phyloP scores from a whole-genome alignment of 495 filamentous ascomycete genomes.

The Talaromyces wortmannii region DNA sequence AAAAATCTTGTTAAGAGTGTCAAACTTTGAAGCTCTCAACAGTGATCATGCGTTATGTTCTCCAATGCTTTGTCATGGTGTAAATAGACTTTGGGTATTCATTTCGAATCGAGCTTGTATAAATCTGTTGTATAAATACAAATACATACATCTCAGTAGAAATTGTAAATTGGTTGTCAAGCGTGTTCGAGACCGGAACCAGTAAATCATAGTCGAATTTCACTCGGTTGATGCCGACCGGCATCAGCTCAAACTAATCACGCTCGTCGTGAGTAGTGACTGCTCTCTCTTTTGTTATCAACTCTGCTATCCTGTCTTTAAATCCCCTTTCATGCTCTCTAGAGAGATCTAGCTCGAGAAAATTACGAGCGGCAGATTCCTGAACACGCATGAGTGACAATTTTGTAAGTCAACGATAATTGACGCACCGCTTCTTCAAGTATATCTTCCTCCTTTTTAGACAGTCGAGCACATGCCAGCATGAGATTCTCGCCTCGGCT shows the following conservation, averaged over 20 bases:
- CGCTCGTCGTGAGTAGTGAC: neutral
- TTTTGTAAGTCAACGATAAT: constrained; percentile 4
- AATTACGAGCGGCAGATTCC: constrained; percentile 27
- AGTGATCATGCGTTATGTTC: neutral
- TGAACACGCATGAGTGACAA: constrained; percentile 1
- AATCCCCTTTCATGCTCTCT: neutral
- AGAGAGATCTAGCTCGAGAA: constrained; percentile 23
- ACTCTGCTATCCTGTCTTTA: constrained; percentile 1
- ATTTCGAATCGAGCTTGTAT: neutral
- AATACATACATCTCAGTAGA: neutral
- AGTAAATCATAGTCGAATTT: neutral
- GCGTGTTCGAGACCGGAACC: neutral
- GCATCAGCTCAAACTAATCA: neutral
- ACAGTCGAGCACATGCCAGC: constrained; percentile 57
- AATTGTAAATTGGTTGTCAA: neutral
- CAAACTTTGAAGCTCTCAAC: constrained; percentile 69
- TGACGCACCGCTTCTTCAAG: constrained; percentile 54
- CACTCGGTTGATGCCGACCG: neutral
- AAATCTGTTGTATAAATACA: neutral
- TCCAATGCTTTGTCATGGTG: neutral
- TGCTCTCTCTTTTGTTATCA: neutral
- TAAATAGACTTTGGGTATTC: neutral
- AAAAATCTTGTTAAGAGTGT: constrained; percentile 85
- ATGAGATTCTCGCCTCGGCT: constrained; percentile 71
- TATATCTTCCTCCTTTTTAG: constrained; percentile 48